Percentiles rank a stretch among this genome's conserved stretches.
These are phyloP conservation scores for Lunularia cruciata DNA, from an alignment of 225 moss, liverwort and hornwort genomes.

Conservation along the genomic window DNA sequence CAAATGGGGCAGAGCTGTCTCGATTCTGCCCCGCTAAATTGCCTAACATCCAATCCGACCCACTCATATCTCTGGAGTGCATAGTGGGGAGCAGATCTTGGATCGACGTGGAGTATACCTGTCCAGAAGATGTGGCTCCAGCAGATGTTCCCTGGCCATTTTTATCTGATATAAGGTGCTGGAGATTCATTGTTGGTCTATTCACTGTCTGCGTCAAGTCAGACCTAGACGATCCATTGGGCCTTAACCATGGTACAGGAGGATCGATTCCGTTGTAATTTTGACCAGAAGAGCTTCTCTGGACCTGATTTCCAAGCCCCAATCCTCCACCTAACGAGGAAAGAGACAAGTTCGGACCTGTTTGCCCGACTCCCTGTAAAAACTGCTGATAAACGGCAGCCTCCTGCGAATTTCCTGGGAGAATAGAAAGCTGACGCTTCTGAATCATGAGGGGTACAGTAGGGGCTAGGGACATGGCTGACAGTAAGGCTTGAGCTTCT, in stretches of 20 bases:
- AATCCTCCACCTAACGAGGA: constrained; percentile 67
- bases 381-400: constrained; percentile 75
- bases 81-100: constrained; percentile 62
- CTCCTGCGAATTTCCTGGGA: constrained; percentile 63
- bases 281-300: constrained; percentile 49
- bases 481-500: constrained; percentile 71
- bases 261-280: constrained; percentile 67
- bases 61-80: constrained; percentile 60
- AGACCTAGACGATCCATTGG: constrained; percentile 45
- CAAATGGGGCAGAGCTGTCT: constrained; percentile 32
- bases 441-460: constrained; percentile 61
- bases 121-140: constrained; percentile 31
- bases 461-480: constrained; percentile 76
- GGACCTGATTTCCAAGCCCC: constrained; percentile 52
- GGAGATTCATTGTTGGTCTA: constrained; percentile 61
- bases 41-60: constrained; percentile 83
- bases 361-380: constrained; percentile 67
- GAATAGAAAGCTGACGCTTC: constrained; percentile 65
- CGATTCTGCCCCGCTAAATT: constrained; percentile 29
- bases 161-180: constrained; percentile 61
- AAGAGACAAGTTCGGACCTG: constrained; percentile 77
- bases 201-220: constrained; percentile 56
- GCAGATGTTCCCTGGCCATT: constrained; percentile 23
- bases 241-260: constrained; percentile 71
- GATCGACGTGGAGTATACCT: constrained; percentile 63